Conservation (phyloP, 176 grass and related monocot genomes). For the Aechmea fasciata region DNA sequence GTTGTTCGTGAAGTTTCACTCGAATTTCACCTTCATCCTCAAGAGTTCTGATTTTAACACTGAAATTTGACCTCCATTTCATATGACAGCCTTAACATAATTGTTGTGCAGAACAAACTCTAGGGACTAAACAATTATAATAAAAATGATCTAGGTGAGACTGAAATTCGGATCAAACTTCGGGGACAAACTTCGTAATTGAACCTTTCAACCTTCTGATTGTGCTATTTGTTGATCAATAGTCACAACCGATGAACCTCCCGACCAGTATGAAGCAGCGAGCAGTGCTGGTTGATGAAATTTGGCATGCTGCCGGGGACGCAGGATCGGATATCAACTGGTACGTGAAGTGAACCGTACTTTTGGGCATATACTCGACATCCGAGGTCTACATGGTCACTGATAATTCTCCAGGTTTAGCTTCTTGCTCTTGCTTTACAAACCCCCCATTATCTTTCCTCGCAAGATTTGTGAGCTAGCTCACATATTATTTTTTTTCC, state of each 20-base stretch:
- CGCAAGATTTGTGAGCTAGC: neutral
- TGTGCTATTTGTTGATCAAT: constrained; percentile 12
- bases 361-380: constrained; percentile 90
- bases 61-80: no score
- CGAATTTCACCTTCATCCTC: no score
- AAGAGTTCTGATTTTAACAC: no score
- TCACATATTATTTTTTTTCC: neutral
- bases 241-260: constrained; percentile 83
- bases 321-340: constrained; percentile 80
- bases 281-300: constrained; percentile 79
- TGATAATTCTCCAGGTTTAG: constrained; percentile 78
- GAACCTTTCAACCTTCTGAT: no score
- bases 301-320: constrained; percentile 92
- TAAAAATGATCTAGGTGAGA: no score
- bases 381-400: constrained; percentile 98
- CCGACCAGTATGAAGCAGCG: constrained; percentile 88
- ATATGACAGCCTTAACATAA: no score
- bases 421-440: constrained; percentile 11
- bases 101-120: no score
- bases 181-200: no score
- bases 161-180: no score
- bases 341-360: constrained; percentile 87
- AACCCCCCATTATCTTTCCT: neutral
- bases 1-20: no score
- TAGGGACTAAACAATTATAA: no score